These are phyloP conservation scores for Vanilla planifolia DNA, from an alignment of 106 monocot genomes.

Conservation along the genomic window DNA sequence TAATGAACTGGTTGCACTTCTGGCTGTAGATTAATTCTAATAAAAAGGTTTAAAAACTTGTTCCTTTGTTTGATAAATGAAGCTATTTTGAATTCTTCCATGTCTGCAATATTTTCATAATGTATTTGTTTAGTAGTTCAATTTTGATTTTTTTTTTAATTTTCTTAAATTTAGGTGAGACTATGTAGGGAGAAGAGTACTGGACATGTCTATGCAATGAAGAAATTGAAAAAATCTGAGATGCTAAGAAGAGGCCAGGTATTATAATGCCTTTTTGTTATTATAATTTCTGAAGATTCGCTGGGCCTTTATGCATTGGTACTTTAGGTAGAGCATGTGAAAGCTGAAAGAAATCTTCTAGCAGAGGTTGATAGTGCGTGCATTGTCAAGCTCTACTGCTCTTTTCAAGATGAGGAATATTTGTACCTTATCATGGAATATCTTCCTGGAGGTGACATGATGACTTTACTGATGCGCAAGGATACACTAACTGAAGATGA, in stretches of 20 bases:
- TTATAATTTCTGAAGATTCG: background rate
- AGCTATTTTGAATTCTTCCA: background rate
- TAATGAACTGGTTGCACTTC: too few species aligned
- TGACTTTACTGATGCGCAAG: conserved; percentile 81
- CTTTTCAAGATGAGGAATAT: conserved; percentile 79
- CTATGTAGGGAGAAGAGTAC: conserved; percentile 61
- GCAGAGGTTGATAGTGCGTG: conserved; percentile 73
- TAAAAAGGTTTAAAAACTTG: background rate
- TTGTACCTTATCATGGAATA: conserved; percentile 87
- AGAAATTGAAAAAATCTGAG: conserved; percentile 62
- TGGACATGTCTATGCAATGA: conserved; percentile 59
- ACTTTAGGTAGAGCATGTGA: conserved; percentile 71
- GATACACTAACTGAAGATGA: conserved; percentile 67
- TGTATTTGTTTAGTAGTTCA: background rate
- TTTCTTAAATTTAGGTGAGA: conserved; percentile 37
- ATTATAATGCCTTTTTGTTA: conserved; percentile 5
- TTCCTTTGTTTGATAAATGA: background rate
- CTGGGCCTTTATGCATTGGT: conserved; percentile 8
- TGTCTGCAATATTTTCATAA: background rate
- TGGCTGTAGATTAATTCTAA: too few species aligned
- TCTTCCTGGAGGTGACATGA: conserved; percentile 85
- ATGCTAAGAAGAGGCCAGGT: conserved; percentile 74
- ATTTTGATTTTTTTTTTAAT: background rate
- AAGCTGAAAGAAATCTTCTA: conserved; percentile 81
- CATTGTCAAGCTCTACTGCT: conserved; percentile 75